Evolutionary conservation across 345 rosid genomes (phyloP).

Genomic region (Iberis pinnata): DNA sequence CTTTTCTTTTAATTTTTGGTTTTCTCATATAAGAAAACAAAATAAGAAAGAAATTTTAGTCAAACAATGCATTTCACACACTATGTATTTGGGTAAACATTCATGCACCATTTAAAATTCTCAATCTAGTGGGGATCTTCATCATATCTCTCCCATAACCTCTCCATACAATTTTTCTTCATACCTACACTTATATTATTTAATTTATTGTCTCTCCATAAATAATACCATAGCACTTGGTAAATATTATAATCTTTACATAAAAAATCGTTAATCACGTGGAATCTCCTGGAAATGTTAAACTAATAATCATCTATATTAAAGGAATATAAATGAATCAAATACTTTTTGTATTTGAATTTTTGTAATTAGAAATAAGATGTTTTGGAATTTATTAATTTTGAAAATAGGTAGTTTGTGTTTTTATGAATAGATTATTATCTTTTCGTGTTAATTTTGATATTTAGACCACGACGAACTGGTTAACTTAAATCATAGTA

Average conservation of each 20-base stretch:
- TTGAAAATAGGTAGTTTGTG: too few relatives aligned
- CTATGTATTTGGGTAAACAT: constrained; percentile 24
- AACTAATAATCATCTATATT: too few relatives aligned
- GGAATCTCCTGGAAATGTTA: too few relatives aligned
- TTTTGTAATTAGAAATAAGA: too few relatives aligned
- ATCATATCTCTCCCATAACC: constrained; percentile 32
- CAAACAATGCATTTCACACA: constrained; percentile 28
- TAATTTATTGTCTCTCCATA: not conserved
- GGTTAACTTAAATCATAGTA: too few relatives aligned
- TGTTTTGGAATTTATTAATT: too few relatives aligned
- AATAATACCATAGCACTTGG: not conserved
- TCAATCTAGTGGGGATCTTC: constrained; percentile 29
- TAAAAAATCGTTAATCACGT: not conserved
- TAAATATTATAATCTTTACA: not conserved
- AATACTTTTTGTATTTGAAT: too few relatives aligned
- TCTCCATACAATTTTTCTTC: constrained; percentile 1
- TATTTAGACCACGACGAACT: too few relatives aligned
- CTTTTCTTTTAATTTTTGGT: too few relatives aligned
- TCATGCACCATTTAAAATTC: constrained; percentile 32
- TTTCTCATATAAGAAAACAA: constrained; percentile 10
- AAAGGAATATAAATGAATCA: too few relatives aligned
- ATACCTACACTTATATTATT: constrained; percentile 9
- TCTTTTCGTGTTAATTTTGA: too few relatives aligned
- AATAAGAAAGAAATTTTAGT: constrained; percentile 20
- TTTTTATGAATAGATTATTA: too few relatives aligned